Evolutionary conservation across 164 flowering plant species (phyloP), one percentile per base, ranked within the genome.

Genomic region (Stephania japonica): DNA sequence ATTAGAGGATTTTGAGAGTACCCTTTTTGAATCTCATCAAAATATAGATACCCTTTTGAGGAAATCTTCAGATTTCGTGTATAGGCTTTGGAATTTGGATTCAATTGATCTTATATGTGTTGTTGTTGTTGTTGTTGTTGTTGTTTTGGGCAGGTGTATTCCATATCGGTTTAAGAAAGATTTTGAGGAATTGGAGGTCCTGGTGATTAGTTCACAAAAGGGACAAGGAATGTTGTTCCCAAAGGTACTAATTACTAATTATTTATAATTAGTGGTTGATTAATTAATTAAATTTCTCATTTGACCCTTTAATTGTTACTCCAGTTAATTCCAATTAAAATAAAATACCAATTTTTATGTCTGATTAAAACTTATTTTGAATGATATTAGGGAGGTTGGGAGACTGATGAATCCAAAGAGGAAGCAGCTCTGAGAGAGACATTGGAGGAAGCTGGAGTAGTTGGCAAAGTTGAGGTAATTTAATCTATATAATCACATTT

Each of bases 381-480:
- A 32, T 32, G 38, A 32, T 2, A 32, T 32, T 82, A 92, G 93
- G 98, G 98, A 67, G 98, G 98, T 63, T 92, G 98, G 96, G 98
- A 92, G 76, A 41, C 16, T 0, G 93, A 92, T 81, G 98, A 92
- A 80, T 69, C 87, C 50, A 86, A 77, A 11, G 71, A 70, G 72
- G 86, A 84, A 13, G 98, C 96, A 0, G 98, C 90, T 44, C 21
- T 27, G n/a, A 75, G 98, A 24, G 98, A 92, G 76, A 86, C 93
- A 1, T 6, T 83, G 3, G 98, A 92, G 79, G 98, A 92, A 77
- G 98, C 98, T 7, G 98, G 98, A 2, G 96, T 92, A 0, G 13
- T 1, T 6, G 98, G 98, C 23, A 70, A 75, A 63, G 75, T 92
- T 41, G 80, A 86, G 89, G 91, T 72, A 32, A 56, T 42, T 19